Conservation (phyloP, 306 rosid genomes). For the Casuarina glauca region DNA sequence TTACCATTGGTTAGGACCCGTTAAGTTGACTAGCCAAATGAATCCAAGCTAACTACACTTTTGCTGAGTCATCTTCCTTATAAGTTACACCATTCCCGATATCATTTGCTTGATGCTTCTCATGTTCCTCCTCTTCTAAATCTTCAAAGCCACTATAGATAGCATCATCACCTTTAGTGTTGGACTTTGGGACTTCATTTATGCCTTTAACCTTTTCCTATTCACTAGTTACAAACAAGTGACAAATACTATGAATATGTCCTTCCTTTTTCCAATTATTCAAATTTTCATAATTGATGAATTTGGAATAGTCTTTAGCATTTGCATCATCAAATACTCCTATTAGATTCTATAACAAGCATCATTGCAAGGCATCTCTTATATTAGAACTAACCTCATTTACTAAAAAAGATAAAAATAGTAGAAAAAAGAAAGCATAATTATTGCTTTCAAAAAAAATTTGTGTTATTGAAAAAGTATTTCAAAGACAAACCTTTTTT, state of each 20-base stretch:
- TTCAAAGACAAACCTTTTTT: slow-evolving; percentile 59
- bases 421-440: background rate
- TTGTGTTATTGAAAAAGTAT: slow-evolving; percentile 4
- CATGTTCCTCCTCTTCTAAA: slow-evolving; percentile 68
- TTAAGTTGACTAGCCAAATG: too few relatives aligned
- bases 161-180: slow-evolving; percentile 43
- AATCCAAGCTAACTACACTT: too few relatives aligned
- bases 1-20: background rate
- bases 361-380: too few relatives aligned
- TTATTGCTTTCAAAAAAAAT: background rate
- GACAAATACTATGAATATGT: slow-evolving; percentile 48
- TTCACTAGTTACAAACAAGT: slow-evolving; percentile 82
- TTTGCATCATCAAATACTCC: slow-evolving; percentile 20
- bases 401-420: background rate
- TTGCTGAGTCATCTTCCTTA: too few relatives aligned
- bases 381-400: background rate
- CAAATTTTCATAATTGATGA: slow-evolving; percentile 35
- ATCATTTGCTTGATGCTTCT: slow-evolving; percentile 25
- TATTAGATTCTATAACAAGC: too few relatives aligned
- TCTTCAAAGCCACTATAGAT: slow-evolving; percentile 87
- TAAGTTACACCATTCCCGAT: too few relatives aligned
- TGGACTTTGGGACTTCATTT: slow-evolving; percentile 43
- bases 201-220: slow-evolving; percentile 82
- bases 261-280: slow-evolving; percentile 52
- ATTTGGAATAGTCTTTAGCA: slow-evolving; percentile 82